Evolutionary conservation across 768 basidiomycete genomes (phyloP).

Genomic region (Mycena vulgaris): DNA sequence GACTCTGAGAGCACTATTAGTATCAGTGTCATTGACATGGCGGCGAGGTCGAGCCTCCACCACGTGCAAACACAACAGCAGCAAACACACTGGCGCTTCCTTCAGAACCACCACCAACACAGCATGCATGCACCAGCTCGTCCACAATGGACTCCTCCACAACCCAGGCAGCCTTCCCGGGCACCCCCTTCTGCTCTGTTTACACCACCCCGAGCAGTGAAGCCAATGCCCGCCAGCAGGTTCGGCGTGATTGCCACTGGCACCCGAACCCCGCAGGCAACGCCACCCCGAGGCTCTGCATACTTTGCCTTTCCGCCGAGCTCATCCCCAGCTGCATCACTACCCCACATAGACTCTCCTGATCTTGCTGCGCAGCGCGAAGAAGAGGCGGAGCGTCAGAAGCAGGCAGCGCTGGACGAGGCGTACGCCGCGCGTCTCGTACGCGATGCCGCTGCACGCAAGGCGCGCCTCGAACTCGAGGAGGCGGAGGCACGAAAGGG

Average conservation of each 20-base stretch:
- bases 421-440: constrained; percentile 33
- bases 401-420: constrained; percentile 31
- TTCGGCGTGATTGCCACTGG: constrained; percentile 17
- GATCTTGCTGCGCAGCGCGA: constrained; percentile 15
- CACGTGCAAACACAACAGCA: neutral
- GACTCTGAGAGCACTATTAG: too few relatives aligned
- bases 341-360: neutral
- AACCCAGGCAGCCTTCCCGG: neutral
- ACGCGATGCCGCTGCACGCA: constrained; percentile 35
- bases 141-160: constrained; percentile 9
- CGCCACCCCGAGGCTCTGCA: constrained; percentile 22
- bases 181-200: constrained; percentile 15
- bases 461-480: constrained; percentile 48
- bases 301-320: constrained; percentile 37
- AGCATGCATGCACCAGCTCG: constrained; percentile 6
- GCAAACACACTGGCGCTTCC: neutral
- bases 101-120: neutral
- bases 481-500: constrained; percentile 61
- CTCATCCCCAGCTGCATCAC: neutral
- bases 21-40: too few relatives aligned
- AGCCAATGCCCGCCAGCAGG: constrained; percentile 28
- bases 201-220: constrained; percentile 16
- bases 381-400: constrained; percentile 30
- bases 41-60: too few relatives aligned
- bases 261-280: constrained; percentile 4